Base-by-base conservation (phyloP, 2,329 filamentous ascomycete species). In the Penicillium sp. region DNA sequence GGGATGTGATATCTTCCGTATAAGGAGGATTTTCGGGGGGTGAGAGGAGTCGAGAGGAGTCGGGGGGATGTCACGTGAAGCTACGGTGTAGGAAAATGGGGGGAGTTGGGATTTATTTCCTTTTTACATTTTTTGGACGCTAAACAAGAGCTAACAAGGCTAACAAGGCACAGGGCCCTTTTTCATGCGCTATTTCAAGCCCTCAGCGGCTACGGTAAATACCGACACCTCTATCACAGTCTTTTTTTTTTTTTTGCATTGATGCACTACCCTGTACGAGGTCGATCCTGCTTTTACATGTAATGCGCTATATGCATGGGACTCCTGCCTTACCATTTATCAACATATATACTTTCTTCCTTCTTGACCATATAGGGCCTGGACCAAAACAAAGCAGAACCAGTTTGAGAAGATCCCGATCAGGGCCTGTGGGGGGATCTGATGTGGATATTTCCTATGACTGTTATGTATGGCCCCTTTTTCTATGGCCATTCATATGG, bases 31-130 rank as follows among this genome's bases (percentile, higher is more conserved):
- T 32, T 47, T 47, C 49, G 49, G 44, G 27, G 47, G 47, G 32
- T 34, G 32, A 34, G 50, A 50, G 59, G 54, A 52, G 53, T 48
- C 49, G 53, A 59, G 58, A 61, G 56, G 54, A 60, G 60, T 61
- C 57, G 58, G 49, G 51, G 55, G 51, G 40, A 54, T 54, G 54
- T 62, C 60, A 62, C 60, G 60, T 62, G 60, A 38, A 39, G 11
- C n/a, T 26, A 46, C 38, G 44, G 55, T 55, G 53, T 44, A 44
- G 40, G 41, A 46, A 54, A 55, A 51, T 27, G 52, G 52, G 52
- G 46, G 13, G 27, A 36, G 38, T 32, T 52, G 42, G 19, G 32
- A 43, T 49, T 50, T 53, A 34, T 39, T 50, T 50, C 38, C 45
- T 39, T 47, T 40, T 13, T 14, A 34, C 29, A 4, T 23, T 3